Evolutionary conservation across 768 basidiomycete genomes (phyloP).

Genomic region (Naematelia encephala): DNA sequence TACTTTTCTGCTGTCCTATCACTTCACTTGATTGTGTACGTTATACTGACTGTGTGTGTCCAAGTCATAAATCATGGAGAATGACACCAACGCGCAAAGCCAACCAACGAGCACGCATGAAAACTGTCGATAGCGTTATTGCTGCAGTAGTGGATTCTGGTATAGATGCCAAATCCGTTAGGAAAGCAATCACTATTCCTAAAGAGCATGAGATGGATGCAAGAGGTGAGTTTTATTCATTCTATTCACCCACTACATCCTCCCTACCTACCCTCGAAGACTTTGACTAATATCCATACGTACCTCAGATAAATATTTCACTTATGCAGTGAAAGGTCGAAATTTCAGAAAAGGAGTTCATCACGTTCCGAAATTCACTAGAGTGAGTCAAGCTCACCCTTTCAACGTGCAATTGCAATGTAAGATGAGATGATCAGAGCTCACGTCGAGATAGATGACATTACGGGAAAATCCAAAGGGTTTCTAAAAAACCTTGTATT

Average conservation of each 20-base stretch:
- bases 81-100: slow-evolving; percentile 87
- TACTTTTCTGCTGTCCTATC: not conserved
- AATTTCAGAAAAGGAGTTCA: slow-evolving; percentile 94
- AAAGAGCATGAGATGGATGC: slow-evolving; percentile 91
- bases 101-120: slow-evolving; percentile 80
- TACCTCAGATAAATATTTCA: slow-evolving; percentile 81
- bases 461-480: slow-evolving; percentile 84
- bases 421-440: not conserved
- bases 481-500: slow-evolving; percentile 64
- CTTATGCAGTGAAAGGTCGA: slow-evolving; percentile 65
- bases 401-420: not conserved
- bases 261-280: not conserved
- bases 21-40: not conserved
- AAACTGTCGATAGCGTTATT: slow-evolving; percentile 90
- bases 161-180: slow-evolving; percentile 60
- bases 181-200: slow-evolving; percentile 72
- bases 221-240: slow-evolving; percentile 49
- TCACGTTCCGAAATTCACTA: slow-evolving; percentile 94
- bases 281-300: not conserved
- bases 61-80: slow-evolving; percentile 66
- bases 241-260: not conserved
- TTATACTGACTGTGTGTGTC: not conserved
- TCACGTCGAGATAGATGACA: slow-evolving; percentile 58
- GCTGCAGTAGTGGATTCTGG: slow-evolving; percentile 80
- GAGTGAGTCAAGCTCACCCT: slow-evolving; percentile 4